These are phyloP conservation scores for Colletotrichum lini DNA, from an alignment of 2,329 filamentous ascomycete genomes.

Conservation along the genomic window DNA sequence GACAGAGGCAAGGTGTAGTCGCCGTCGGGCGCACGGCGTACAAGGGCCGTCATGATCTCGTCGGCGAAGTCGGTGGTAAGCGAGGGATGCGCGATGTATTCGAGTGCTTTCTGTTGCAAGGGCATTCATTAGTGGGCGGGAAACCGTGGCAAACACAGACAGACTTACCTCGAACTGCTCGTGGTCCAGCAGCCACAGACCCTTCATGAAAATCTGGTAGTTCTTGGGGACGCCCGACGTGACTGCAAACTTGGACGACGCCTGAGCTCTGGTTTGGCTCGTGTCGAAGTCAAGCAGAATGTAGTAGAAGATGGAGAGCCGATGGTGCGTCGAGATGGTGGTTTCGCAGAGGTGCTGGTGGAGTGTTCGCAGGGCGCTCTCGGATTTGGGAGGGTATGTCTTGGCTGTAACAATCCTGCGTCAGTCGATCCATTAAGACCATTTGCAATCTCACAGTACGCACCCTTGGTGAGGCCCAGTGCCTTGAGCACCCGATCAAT, in stretches of 20 bases:
- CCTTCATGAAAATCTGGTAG: conserved; percentile 86
- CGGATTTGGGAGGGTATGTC: conserved; percentile 81
- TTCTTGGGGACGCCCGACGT: conserved; percentile 78
- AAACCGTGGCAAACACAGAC: too few relatives aligned
- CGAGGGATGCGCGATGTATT: conserved; percentile 84
- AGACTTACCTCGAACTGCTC: conserved; percentile 73
- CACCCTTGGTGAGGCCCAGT: conserved; percentile 79
- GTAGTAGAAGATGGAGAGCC: conserved; percentile 88
- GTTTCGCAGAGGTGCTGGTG: conserved; percentile 78
- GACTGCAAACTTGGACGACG: conserved; percentile 71
- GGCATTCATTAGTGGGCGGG: not conserved
- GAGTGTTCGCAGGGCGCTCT: conserved; percentile 76
- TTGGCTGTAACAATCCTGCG: conserved; percentile 59
- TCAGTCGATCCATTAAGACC: not conserved
- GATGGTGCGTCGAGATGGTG: conserved; percentile 79
- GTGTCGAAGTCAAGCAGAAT: conserved; percentile 81
- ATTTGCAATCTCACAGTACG: conserved; percentile 5
- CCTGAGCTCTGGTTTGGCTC: conserved; percentile 63
- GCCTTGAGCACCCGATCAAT: conserved; percentile 83
- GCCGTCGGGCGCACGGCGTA: conserved; percentile 70
- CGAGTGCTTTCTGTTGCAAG: conserved; percentile 71
- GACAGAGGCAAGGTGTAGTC: conserved; percentile 79
- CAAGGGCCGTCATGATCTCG: conserved; percentile 81
- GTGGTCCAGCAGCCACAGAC: conserved; percentile 85
- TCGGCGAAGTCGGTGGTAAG: conserved; percentile 86